These are phyloP conservation scores for Brettanomyces custersianus DNA, from an alignment of 805 yeast species.

Conservation along the genomic window DNA sequence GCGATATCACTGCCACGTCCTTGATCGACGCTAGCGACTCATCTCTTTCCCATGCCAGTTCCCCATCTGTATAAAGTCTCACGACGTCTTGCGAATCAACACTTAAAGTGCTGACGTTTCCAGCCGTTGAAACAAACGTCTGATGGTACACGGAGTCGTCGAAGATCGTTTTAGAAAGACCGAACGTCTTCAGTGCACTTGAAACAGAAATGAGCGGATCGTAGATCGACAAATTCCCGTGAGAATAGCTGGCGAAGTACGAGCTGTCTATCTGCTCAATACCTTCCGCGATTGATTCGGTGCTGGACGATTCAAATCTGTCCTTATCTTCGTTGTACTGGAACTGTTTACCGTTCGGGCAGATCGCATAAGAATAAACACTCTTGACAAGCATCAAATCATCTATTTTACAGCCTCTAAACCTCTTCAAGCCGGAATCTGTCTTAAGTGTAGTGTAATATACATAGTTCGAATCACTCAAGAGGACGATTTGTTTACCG, in stretches of 20 bases:
- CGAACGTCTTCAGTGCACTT: constrained; percentile 2
- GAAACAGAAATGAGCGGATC: constrained; percentile 11
- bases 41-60: constrained; percentile 33
- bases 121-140: constrained; percentile 5
- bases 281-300: neutral
- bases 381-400: constrained; percentile 3
- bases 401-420: constrained; percentile 5
- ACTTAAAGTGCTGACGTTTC: constrained; percentile 9
- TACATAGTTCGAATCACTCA: neutral
- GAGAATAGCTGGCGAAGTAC: constrained; percentile 4
- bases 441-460: neutral
- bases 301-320: neutral
- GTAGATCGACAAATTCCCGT: constrained; percentile 8
- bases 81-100: constrained; percentile 9
- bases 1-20: constrained; percentile 26
- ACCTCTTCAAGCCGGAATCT: neutral
- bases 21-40: constrained; percentile 31
- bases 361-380: constrained; percentile 3
- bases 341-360: constrained; percentile 6
- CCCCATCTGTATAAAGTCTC: constrained; percentile 16
- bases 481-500: neutral
- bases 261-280: neutral
- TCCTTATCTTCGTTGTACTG: constrained; percentile 2
- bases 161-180: too few species aligned
- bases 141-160: constrained; percentile 11